Evolutionary conservation across 257 asterid species (phyloP).

Genomic region (Nemophila menziesii): DNA sequence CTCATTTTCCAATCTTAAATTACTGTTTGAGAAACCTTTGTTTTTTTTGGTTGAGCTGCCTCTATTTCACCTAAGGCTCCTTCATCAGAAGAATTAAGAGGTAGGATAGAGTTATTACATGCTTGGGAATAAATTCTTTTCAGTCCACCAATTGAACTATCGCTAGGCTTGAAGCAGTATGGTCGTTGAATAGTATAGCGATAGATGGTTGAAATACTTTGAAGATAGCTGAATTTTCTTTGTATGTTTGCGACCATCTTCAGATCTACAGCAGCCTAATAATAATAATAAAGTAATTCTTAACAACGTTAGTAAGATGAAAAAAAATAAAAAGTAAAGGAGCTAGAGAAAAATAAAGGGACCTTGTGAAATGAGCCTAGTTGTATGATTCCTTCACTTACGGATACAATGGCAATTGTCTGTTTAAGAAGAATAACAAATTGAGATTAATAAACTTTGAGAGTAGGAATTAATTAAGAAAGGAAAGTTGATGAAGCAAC

Average conservation of each 20-base stretch:
- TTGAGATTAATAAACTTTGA: constrained; percentile 3
- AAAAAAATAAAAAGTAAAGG: too few relatives aligned
- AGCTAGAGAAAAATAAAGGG: neutral
- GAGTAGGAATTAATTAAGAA: neutral
- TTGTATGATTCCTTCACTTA: constrained; percentile 67
- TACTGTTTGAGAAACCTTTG: constrained; percentile 14
- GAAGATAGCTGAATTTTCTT: constrained; percentile 61
- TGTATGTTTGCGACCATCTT: constrained; percentile 53
- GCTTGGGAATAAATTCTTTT: constrained; percentile 33
- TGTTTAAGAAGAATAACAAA: constrained; percentile 20
- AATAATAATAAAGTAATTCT: neutral
- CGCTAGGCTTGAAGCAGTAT: constrained; percentile 15
- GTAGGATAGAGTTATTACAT: constrained; percentile 33
- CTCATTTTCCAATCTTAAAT: constrained; percentile 14
- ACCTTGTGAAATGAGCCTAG: constrained; percentile 79
- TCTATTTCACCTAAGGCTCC: constrained; percentile 19
- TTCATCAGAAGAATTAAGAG: constrained; percentile 26
- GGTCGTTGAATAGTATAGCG: constrained; percentile 51
- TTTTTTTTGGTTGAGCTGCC: constrained; percentile 25
- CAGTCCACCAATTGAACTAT: constrained; percentile 15
- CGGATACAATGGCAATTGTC: constrained; percentile 68
- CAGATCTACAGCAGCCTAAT: constrained; percentile 50
- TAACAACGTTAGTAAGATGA: too few relatives aligned
- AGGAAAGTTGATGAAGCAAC: constrained; percentile 13
- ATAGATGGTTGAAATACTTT: constrained; percentile 61